Conservation (phyloP, 2,329 filamentous ascomycete genomes). For the Beauveria caledonica region DNA sequence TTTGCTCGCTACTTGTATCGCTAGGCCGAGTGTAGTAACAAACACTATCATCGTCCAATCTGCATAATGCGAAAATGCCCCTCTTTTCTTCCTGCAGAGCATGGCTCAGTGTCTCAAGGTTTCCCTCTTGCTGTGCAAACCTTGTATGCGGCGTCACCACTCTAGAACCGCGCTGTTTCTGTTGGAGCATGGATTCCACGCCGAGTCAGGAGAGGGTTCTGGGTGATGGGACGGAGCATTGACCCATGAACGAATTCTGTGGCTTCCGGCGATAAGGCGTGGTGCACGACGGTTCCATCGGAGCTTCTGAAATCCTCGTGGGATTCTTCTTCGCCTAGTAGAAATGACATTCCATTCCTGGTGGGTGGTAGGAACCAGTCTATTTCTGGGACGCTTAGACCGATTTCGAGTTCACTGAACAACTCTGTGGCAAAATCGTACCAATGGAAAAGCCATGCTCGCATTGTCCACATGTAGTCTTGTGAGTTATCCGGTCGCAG, state of each 20-base stretch:
- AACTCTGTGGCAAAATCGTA: conserved; percentile 20
- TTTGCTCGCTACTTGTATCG: background rate
- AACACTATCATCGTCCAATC: background rate
- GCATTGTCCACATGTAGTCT: conserved; percentile 17
- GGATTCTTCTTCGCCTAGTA: background rate
- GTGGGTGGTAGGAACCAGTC: conserved; percentile 21
- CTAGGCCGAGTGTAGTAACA: background rate
- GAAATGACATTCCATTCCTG: background rate
- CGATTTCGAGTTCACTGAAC: conserved; percentile 15
- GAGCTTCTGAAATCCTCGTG: background rate
- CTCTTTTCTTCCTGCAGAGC: background rate
- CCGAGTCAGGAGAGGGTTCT: background rate
- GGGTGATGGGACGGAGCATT: background rate
- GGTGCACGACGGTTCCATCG: conserved; percentile 2
- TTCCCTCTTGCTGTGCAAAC: background rate
- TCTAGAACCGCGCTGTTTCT: background rate
- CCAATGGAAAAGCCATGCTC: conserved; percentile 23
- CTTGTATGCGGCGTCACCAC: background rate
- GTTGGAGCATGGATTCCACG: background rate
- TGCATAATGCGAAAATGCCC: background rate
- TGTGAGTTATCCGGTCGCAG: conserved; percentile 16
- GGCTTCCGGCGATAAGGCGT: background rate
- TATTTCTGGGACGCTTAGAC: conserved; percentile 13
- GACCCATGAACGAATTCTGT: background rate
- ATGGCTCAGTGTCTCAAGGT: background rate